Conservation (phyloP, 306 rosid species). For the Begonia masoniana region DNA sequence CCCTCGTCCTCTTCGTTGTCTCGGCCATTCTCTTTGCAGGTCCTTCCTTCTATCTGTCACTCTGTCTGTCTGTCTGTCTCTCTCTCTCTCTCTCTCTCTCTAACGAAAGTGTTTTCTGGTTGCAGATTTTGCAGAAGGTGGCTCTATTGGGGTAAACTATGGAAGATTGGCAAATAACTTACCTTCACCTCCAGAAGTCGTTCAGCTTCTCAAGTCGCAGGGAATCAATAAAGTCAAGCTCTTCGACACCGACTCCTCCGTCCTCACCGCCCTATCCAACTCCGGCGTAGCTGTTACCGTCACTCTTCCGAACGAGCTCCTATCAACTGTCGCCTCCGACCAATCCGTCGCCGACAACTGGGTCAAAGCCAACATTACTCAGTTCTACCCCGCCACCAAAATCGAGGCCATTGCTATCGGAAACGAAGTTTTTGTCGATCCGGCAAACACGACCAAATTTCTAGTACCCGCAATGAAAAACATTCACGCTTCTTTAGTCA, state of each 20-base stretch:
- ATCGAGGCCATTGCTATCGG: constrained; percentile 77
- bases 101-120: no score
- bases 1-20: constrained; percentile 10
- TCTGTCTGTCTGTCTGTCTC: no score
- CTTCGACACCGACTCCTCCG: constrained; percentile 55
- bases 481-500: constrained; percentile 29
- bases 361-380: constrained; percentile 49
- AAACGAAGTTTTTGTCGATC: constrained; percentile 75
- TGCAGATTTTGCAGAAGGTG: constrained; percentile 22
- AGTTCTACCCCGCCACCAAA: constrained; percentile 46
- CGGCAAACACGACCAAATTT: constrained; percentile 42
- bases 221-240: constrained; percentile 56
- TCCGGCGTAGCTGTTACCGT: constrained; percentile 39
- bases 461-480: constrained; percentile 75
- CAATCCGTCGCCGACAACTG: constrained; percentile 57
- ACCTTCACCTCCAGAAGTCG: constrained; percentile 46
- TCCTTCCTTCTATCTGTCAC: constrained; percentile 2
- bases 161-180: constrained; percentile 58
- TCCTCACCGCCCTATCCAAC: constrained; percentile 44
- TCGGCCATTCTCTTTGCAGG: constrained; percentile 27
- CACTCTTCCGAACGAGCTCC: constrained; percentile 65
- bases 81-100: no score
- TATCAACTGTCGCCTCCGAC: constrained; percentile 41
- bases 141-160: constrained; percentile 62
- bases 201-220: constrained; percentile 42